These are phyloP conservation scores for Tephrocybe sp. DNA, from an alignment of 768 basidiomycete species.

Conservation along the genomic window DNA sequence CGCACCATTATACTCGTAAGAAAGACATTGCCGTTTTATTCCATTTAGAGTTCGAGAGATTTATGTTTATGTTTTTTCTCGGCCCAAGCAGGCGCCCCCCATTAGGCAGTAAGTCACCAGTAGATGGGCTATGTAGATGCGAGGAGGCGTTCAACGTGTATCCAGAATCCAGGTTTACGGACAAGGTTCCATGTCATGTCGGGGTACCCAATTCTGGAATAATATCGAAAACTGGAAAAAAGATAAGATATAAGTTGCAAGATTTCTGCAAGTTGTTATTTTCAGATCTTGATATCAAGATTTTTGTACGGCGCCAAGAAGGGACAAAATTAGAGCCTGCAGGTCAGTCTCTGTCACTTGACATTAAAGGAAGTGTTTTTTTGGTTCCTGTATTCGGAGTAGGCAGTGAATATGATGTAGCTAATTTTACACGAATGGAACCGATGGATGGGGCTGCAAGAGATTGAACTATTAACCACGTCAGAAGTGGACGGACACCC, in stretches of 20 bases:
- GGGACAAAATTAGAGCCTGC: background rate
- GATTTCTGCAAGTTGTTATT: background rate
- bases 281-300: slow-evolving; percentile 5
- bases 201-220: slow-evolving; percentile 55
- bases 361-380: slow-evolving; percentile 9
- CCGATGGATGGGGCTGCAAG: slow-evolving; percentile 10
- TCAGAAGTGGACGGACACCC: slow-evolving; percentile 6
- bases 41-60: slow-evolving; percentile 24
- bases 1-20: slow-evolving; percentile 14
- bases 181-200: slow-evolving; percentile 62
- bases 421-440: slow-evolving; percentile 20
- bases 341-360: slow-evolving; percentile 1
- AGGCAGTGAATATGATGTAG: slow-evolving; percentile 13
- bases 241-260: slow-evolving; percentile 45
- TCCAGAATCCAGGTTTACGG: slow-evolving; percentile 64
- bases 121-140: slow-evolving; percentile 45
- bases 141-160: slow-evolving; percentile 58
- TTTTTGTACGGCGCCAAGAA: slow-evolving; percentile 6
- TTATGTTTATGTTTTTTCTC: slow-evolving; percentile 24
- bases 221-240: slow-evolving; percentile 50
- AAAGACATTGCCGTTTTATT: slow-evolving; percentile 14
- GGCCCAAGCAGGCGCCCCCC: slow-evolving; percentile 20
- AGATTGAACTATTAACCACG: slow-evolving; percentile 10
- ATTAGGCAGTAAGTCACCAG: slow-evolving; percentile 57
- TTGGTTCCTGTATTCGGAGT: slow-evolving; percentile 13